These are phyloP conservation scores for Verticillium nonalfalfae DNA, from an alignment of 2,329 filamentous ascomycete genomes.

Conservation along the genomic window DNA sequence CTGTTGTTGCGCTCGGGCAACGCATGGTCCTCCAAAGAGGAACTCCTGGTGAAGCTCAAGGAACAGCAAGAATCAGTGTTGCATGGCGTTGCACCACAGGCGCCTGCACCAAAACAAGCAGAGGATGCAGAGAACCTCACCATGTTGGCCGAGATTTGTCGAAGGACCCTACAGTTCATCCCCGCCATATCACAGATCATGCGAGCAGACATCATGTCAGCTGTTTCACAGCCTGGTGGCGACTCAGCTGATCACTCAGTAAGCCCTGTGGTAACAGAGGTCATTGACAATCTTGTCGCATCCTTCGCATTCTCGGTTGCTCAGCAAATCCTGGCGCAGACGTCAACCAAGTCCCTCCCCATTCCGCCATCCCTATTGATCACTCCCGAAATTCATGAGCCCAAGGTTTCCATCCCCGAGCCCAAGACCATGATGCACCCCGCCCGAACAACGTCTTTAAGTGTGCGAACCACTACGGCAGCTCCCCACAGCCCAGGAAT, in stretches of 20 bases:
- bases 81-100: slow-evolving; percentile 48
- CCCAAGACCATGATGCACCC: slow-evolving; percentile 68
- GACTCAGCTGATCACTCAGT: slow-evolving; percentile 25
- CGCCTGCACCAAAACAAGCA: slow-evolving; percentile 38
- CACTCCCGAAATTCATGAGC: slow-evolving; percentile 43
- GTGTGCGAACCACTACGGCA: slow-evolving; percentile 29
- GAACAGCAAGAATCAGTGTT: slow-evolving; percentile 55
- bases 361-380: slow-evolving; percentile 55
- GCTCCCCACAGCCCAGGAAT: slow-evolving; percentile 42
- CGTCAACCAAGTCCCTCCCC: slow-evolving; percentile 60
- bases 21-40: slow-evolving; percentile 54
- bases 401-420: slow-evolving; percentile 57
- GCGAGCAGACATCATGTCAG: slow-evolving; percentile 67
- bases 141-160: slow-evolving; percentile 81
- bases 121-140: slow-evolving; percentile 68
- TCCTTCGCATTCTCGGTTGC: slow-evolving; percentile 74
- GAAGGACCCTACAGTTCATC: slow-evolving; percentile 77
- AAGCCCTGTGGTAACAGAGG: slow-evolving; percentile 35
- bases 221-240: slow-evolving; percentile 35
- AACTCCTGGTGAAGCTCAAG: slow-evolving; percentile 54
- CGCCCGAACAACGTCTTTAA: slow-evolving; percentile 56
- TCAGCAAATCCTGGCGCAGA: slow-evolving; percentile 71
- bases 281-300: slow-evolving; percentile 68
- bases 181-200: slow-evolving; percentile 73
- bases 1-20: slow-evolving; percentile 81